A percentile compares a stretch with the other conserved stretches of the same genome.
Conservation (phyloP, 331 rosid genomes). For the Stylosanthes scabra region DNA sequence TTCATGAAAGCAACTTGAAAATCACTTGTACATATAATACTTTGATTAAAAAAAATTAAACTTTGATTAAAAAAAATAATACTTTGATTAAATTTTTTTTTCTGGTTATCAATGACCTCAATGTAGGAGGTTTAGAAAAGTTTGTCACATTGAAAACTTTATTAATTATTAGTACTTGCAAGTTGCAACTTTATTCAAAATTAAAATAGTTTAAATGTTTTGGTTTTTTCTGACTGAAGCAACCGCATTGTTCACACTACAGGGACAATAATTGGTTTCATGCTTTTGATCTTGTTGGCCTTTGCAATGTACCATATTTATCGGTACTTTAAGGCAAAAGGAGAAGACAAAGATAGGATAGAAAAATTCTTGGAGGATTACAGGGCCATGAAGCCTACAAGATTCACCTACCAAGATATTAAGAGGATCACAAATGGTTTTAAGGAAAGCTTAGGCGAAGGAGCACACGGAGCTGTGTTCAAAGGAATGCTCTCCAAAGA, state of each 20-base stretch:
- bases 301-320: background rate
- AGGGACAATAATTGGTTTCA: conserved; percentile 35
- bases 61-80: no score
- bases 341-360: conserved; percentile 32
- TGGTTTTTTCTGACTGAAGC: background rate
- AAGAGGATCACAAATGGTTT: conserved; percentile 49
- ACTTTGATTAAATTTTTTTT: no score
- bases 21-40: no score
- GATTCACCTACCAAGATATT: conserved; percentile 47
- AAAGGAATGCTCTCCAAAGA: conserved; percentile 48
- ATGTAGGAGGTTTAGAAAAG: no score
- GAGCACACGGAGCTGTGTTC: conserved; percentile 48
- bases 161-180: no score
- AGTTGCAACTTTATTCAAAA: no score
- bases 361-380: conserved; percentile 44
- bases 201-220: background rate
- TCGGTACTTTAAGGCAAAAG: conserved; percentile 24
- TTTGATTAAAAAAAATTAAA: no score
- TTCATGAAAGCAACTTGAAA: no score
- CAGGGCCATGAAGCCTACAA: conserved; percentile 45
- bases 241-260: background rate
- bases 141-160: no score
- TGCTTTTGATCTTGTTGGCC: conserved; percentile 11
- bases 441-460: conserved; percentile 49
- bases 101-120: no score